Conservation (phyloP, 192 early-diverging fungal genomes). For the Coemansia biformis region DNA sequence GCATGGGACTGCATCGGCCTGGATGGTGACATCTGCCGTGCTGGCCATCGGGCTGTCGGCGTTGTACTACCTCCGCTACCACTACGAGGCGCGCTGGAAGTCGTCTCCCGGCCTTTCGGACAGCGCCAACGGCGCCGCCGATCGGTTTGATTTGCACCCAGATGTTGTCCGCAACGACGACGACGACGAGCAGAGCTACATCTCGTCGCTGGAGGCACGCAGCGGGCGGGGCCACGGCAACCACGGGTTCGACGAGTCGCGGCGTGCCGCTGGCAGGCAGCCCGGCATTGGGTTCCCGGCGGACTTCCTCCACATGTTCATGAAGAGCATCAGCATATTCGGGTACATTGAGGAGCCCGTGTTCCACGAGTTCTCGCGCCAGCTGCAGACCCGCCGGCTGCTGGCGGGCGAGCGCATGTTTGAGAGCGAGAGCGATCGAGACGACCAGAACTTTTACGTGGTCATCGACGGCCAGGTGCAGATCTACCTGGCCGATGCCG, state of each 20-base stretch:
- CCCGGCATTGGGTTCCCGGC: conserved; percentile 35
- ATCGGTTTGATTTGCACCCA: conserved; percentile 43
- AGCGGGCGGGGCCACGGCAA: too few relatives aligned
- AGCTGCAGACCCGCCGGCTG: conserved; percentile 73
- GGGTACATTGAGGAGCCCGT: conserved; percentile 95
- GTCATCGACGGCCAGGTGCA: conserved; percentile 94
- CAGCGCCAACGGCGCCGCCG: conserved; percentile 6
- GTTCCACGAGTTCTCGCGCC: conserved; percentile 90
- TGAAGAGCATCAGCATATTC: conserved; percentile 84
- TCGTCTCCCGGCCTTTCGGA: conserved; percentile 6
- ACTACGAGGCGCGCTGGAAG: conserved; percentile 29
- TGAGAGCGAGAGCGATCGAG: conserved; percentile 60
- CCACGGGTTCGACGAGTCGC: background rate
- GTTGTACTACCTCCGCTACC: conserved; percentile 45
- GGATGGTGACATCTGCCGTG: background rate
- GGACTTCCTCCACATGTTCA: conserved; percentile 51
- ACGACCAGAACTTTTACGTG: conserved; percentile 78
- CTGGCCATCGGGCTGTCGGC: conserved; percentile 10
- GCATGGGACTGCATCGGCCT: conserved; percentile 19
- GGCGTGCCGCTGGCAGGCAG: background rate
- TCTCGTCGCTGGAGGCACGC: conserved; percentile 35
- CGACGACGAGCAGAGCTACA: conserved; percentile 21
- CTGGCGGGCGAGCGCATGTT: conserved; percentile 74
- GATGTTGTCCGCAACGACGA: conserved; percentile 35
- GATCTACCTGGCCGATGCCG: conserved; percentile 61